Conservation (phyloP, 768 basidiomycete species). For the Stropharia rugosoannulata region DNA sequence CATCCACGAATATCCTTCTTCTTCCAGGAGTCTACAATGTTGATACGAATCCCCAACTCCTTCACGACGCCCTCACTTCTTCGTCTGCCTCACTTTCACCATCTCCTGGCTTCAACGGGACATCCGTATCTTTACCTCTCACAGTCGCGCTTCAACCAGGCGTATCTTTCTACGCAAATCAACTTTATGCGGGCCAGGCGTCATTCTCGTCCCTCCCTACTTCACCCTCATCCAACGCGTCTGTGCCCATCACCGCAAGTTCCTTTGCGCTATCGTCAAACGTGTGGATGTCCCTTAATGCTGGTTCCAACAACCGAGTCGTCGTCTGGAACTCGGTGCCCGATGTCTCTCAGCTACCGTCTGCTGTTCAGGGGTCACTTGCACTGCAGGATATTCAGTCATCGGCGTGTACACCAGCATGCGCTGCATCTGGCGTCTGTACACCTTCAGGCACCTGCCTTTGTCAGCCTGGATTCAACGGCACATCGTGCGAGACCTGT, state of each 20-base stretch:
- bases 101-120: slow-evolving; percentile 63
- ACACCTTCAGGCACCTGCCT: slow-evolving; percentile 63
- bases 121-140: slow-evolving; percentile 57
- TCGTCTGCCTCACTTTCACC: slow-evolving; percentile 57
- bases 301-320: slow-evolving; percentile 57
- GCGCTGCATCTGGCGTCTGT: slow-evolving; percentile 63
- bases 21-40: slow-evolving; percentile 78
- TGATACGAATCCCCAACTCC: slow-evolving; percentile 68
- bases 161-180: slow-evolving; percentile 58
- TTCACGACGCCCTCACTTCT: slow-evolving; percentile 65
- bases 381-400: slow-evolving; percentile 72
- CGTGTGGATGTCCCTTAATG: slow-evolving; percentile 64
- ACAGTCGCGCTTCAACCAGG: slow-evolving; percentile 68
- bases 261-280: slow-evolving; percentile 67
- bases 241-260: slow-evolving; percentile 49
- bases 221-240: slow-evolving; percentile 43
- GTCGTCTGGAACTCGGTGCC: slow-evolving; percentile 82
- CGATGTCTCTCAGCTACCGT: slow-evolving; percentile 67
- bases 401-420: slow-evolving; percentile 67
- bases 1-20: slow-evolving; percentile 57
- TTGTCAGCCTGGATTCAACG: slow-evolving; percentile 70
- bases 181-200: slow-evolving; percentile 65
- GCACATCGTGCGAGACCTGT: slow-evolving; percentile 76
- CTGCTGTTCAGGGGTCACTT: slow-evolving; percentile 44
- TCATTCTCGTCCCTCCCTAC: slow-evolving; percentile 59